phyloP scores from a whole-genome alignment of 2,329 filamentous ascomycete species.

The Neopestalotiopsis rosae region DNA sequence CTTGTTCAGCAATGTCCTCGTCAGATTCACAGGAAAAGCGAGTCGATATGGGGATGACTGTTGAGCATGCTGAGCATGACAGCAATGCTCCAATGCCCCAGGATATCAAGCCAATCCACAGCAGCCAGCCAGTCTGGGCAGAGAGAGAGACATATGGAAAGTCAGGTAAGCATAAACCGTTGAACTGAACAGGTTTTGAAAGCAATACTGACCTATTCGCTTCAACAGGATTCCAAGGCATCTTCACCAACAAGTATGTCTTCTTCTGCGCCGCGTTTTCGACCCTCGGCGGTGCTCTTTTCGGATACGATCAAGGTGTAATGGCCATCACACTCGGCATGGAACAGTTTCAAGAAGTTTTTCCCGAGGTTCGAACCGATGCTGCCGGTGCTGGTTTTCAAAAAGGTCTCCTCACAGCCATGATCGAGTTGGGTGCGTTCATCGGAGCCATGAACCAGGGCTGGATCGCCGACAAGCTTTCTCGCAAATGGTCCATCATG shows the following conservation, averaged over 20 bases:
- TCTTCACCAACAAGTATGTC: constrained; percentile 37
- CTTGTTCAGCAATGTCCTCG: not conserved
- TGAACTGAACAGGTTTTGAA: not conserved
- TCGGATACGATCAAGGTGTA: constrained; percentile 45
- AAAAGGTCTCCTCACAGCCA: constrained; percentile 47
- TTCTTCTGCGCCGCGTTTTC: constrained; percentile 48
- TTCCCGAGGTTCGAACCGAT: constrained; percentile 28
- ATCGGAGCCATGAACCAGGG: constrained; percentile 39
- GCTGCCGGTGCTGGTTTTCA: constrained; percentile 39
- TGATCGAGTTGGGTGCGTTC: constrained; percentile 47
- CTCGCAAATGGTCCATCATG: constrained; percentile 47
- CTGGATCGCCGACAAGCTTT: constrained; percentile 45
- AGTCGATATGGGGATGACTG: not conserved
- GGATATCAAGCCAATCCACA: not conserved
- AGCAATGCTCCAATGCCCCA: not conserved
- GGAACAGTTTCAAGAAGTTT: constrained; percentile 46
- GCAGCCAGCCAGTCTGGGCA: not conserved
- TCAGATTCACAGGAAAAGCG: not conserved
- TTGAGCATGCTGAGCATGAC: not conserved
- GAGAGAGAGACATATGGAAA: constrained; percentile 10
- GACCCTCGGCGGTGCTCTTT: constrained; percentile 51
- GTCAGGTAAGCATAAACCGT: not conserved
- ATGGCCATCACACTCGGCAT: constrained; percentile 50
- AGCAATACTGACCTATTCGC: not conserved
- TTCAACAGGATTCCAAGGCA: not conserved